Base-by-base conservation (phyloP, 2,329 filamentous ascomycete genomes). In the Eutypella sp. region DNA sequence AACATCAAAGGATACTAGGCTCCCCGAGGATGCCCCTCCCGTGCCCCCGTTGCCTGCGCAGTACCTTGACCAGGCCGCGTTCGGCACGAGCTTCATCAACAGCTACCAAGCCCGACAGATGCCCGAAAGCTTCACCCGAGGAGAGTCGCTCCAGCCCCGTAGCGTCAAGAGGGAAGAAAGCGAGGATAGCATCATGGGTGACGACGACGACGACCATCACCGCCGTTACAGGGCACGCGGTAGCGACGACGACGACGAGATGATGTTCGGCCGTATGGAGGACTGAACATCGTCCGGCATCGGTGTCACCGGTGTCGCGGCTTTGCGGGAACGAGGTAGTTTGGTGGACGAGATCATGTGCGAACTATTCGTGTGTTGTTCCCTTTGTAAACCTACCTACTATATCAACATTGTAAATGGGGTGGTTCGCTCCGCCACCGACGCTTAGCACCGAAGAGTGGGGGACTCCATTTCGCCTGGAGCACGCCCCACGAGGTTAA, bases 221-320 rank as follows among this genome's bases (percentile, higher is more conserved):
- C 70, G 71, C 56, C 75, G 71, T 45, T 78, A 74, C 41, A 77
- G 80, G 45, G 79, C 79, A 42, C 79, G 85, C 39, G 60, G 59
- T 51, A 85, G 83, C 65, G 88, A 95, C 57, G 91, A 96, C 57
- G 90, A 95, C 52, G 92, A 97, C 55, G 91, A 96, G 55, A 91
- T 91, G 62, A 87, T 97, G 59, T 99, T 99, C 73, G 91, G 91
- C 47, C 82, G 82, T 56, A 97, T 97, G 92, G 93, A 99, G 69
- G 89, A 95, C 67, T 93, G 75, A 70, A 53, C 51, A 34, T 46
- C 45, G 41, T 22, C 36, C 31, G 16, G 36, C 15, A 27, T 37
- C 29, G 36, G 36, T 25, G 19, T 44, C 20, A 40, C 16, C 36
- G n/a, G 41, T 44, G 18, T 25, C 34, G 34, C n/a, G 5, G 27